Conservation (phyloP, 805 yeast genomes). For the Metschnikowia orientalis region DNA sequence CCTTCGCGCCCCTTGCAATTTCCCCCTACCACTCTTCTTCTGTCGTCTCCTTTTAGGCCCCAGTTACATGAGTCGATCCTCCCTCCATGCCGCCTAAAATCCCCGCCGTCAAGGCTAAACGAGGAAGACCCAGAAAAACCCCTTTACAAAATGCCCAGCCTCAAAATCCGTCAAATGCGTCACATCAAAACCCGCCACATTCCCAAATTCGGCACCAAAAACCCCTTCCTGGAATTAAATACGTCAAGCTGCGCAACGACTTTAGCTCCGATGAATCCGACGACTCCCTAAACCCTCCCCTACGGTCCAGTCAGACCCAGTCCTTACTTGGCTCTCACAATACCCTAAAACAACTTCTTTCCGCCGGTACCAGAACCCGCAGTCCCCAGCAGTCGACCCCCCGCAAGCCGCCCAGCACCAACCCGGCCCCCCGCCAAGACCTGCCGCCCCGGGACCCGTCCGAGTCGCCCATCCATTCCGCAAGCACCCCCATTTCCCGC, state of each 20-base stretch:
- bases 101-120: slow-evolving; percentile 1
- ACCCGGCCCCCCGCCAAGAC: neutral
- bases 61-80: neutral
- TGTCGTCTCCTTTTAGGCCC: slow-evolving; percentile 1
- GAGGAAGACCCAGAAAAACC: slow-evolving; percentile 5
- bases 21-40: neutral
- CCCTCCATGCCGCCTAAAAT: slow-evolving; percentile 13
- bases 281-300: slow-evolving; percentile 3
- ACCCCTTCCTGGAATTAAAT: slow-evolving; percentile 3
- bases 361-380: slow-evolving; percentile 2
- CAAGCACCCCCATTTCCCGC: slow-evolving; percentile 16
- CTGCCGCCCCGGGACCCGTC: neutral
- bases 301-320: slow-evolving; percentile 12
- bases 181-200: neutral
- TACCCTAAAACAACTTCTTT: slow-evolving; percentile 16
- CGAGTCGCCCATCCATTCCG: slow-evolving; percentile 12
- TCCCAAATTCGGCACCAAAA: too few species aligned
- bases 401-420: neutral
- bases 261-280: slow-evolving; percentile 11
- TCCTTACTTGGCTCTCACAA: slow-evolving; percentile 16
- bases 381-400: slow-evolving; percentile 1
- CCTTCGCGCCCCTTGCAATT: too few species aligned
- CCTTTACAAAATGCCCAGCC: too few species aligned
- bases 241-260: slow-evolving; percentile 5
- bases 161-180: neutral